These are phyloP conservation scores for Micromonas pusilla DNA, from an alignment of 139 green algal species.

Conservation along the genomic window DNA sequence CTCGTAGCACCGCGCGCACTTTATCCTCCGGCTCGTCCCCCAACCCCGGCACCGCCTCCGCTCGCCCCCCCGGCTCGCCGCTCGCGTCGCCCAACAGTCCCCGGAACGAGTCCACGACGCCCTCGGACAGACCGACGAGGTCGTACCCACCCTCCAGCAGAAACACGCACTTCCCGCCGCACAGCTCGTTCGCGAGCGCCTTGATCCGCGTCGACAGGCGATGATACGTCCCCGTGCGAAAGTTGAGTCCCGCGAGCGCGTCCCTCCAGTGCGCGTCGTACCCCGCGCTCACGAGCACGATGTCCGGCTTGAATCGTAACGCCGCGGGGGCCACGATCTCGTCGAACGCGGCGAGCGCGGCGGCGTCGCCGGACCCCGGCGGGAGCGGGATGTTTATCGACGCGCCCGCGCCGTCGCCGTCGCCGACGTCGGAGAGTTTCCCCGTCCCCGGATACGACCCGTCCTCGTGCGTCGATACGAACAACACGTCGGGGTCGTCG, in stretches of 20 bases:
- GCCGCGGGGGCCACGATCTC: conserved; percentile 66
- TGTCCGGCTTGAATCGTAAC: conserved; percentile 66
- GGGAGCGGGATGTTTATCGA: conserved; percentile 79
- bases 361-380: conserved; percentile 52
- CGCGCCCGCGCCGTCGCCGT: conserved; percentile 53
- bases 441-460: conserved; percentile 57
- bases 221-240: conserved; percentile 65
- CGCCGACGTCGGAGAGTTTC: conserved; percentile 47
- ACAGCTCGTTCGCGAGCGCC: conserved; percentile 54
- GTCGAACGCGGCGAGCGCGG: conserved; percentile 54
- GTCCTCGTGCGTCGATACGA: conserved; percentile 73
- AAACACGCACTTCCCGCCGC: conserved; percentile 61
- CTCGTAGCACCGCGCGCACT: conserved; percentile 29
- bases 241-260: conserved; percentile 70
- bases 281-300: conserved; percentile 72
- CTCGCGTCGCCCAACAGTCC: conserved; percentile 48
- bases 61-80: background rate
- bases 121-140: conserved; percentile 53
- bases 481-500: conserved; percentile 65
- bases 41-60: background rate
- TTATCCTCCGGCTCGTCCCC: conserved; percentile 38
- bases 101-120: conserved; percentile 62
- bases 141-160: conserved; percentile 86
- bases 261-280: conserved; percentile 87
- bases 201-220: conserved; percentile 42